Evolutionary conservation across 2,329 filamentous ascomycete genomes (phyloP).

Genomic region (Nemania serpens): DNA sequence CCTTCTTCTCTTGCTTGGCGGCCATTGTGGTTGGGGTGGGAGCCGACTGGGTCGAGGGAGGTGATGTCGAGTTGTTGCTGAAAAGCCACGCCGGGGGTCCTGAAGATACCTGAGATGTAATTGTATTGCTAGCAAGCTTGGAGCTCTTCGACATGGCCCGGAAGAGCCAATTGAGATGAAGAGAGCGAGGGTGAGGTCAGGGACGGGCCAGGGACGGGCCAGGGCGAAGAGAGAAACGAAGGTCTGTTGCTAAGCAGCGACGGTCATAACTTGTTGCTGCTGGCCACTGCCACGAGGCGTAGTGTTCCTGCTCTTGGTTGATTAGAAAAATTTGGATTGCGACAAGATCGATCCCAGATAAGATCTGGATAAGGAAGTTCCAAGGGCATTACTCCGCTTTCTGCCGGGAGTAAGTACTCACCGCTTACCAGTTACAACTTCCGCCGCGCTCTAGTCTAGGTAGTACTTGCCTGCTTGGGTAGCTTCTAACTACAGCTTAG

Average conservation of each 20-base stretch:
- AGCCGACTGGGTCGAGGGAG: constrained; percentile 10
- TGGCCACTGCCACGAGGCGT: not conserved
- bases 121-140: constrained; percentile 16
- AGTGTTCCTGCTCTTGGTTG: constrained; percentile 1
- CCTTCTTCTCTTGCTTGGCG: constrained; percentile 36
- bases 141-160: constrained; percentile 28
- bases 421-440: constrained; percentile 9
- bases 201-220: not conserved
- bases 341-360: constrained; percentile 11
- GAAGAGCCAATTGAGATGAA: constrained; percentile 12
- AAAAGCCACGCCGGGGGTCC: constrained; percentile 43
- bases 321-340: constrained; percentile 28
- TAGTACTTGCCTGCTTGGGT: not conserved
- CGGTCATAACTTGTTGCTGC: not conserved
- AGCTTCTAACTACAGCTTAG: not conserved
- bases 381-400: constrained; percentile 7
- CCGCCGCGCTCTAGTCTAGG: too few relatives aligned
- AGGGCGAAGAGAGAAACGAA: not conserved
- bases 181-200: not conserved
- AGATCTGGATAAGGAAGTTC: constrained; percentile 19
- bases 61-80: constrained; percentile 39
- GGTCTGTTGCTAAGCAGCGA: constrained; percentile 8
- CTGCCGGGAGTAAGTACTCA: constrained; percentile 14
- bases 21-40: constrained; percentile 30
- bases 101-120: constrained; percentile 28